phyloP scores from a whole-genome alignment of 257 asterid genomes.

The Ocimum tenuiflorum region DNA sequence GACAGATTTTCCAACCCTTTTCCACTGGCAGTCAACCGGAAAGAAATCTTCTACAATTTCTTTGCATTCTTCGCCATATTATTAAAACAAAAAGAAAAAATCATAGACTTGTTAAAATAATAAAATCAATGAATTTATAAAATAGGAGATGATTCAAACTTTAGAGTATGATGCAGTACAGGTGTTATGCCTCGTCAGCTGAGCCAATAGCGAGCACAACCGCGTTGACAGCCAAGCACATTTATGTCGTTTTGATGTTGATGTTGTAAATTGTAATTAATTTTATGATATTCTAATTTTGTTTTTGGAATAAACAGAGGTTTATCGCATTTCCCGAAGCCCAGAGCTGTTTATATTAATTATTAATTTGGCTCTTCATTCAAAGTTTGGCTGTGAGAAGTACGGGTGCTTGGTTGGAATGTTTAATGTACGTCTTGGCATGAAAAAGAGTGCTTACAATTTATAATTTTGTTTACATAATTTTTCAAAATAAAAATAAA shows the following conservation, averaged over 20 bases:
- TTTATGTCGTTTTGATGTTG: constrained; percentile 41
- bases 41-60: neutral
- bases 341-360: constrained; percentile 19
- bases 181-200: constrained; percentile 36
- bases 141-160: neutral
- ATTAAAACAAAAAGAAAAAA: too few relatives aligned
- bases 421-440: constrained; percentile 16
- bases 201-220: constrained; percentile 41
- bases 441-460: neutral
- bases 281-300: neutral
- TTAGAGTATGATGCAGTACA: neutral
- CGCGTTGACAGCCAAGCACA: constrained; percentile 68
- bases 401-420: constrained; percentile 25
- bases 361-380: constrained; percentile 17
- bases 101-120: too few relatives aligned
- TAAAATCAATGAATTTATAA: too few relatives aligned
- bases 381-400: constrained; percentile 23
- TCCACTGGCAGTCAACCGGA: constrained; percentile 11
- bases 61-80: neutral
- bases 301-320: neutral
- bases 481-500: too few relatives aligned
- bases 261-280: constrained; percentile 11
- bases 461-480: too few relatives aligned
- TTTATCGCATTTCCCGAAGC: constrained; percentile 20
- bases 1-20: constrained; percentile 16